Conservation (phyloP, 148 eudicot species). For the Chenopodium berlandieri region DNA sequence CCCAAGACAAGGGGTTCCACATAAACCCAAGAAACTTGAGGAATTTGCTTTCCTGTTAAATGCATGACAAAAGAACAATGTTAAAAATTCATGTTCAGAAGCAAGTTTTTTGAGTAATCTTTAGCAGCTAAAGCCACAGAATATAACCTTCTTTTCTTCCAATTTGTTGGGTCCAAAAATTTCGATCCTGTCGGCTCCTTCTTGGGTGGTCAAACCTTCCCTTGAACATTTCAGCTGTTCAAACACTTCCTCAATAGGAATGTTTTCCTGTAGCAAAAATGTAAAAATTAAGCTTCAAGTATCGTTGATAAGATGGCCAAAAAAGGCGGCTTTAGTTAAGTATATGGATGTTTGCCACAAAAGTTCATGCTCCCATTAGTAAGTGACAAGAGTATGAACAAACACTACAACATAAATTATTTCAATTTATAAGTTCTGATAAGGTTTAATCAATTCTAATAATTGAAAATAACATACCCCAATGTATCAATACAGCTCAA, state of each 20-base stretch:
- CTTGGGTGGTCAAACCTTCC: conserved; percentile 67
- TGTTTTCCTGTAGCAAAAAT: conserved; percentile 54
- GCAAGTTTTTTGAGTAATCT: not conserved
- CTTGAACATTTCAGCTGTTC: conserved; percentile 83
- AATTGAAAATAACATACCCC: no score
- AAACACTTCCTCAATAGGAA: conserved; percentile 97
- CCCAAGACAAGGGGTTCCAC: conserved; percentile 99
- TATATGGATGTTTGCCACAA: not conserved
- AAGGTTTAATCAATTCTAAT: no score
- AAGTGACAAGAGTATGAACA: not conserved
- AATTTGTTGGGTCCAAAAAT: conserved; percentile 91
- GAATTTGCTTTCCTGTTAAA: conserved; percentile 77
- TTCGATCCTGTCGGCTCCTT: conserved; percentile 78
- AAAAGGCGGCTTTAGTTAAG: not conserved
- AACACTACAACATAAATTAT: not conserved
- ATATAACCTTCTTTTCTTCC: conserved; percentile 79
- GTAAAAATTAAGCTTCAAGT: not conserved
- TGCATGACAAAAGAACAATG: not conserved
- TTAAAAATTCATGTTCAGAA: not conserved
- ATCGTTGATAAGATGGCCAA: not conserved
- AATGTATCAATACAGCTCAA: no score
- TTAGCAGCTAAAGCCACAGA: not conserved
- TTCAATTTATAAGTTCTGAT: no score
- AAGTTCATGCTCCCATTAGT: not conserved
- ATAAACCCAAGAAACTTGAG: conserved; percentile 96